Evolutionary conservation across 495 filamentous ascomycete genomes (phyloP), one percentile per base, ranked within the genome.

Genomic region (Daldinia vernicosa): DNA sequence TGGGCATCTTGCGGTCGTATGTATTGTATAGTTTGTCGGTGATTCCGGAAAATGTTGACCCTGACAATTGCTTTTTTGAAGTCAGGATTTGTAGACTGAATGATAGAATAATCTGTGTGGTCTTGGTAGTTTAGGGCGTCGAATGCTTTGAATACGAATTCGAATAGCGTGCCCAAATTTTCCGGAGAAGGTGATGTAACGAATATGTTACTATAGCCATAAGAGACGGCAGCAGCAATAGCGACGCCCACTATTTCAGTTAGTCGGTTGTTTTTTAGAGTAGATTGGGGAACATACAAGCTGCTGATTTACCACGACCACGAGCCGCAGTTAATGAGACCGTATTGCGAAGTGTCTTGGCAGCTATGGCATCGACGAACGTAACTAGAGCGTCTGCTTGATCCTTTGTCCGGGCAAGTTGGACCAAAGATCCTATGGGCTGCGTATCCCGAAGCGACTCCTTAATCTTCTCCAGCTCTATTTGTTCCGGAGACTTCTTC

Each of bases 161-260:
- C 93, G 77, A 99, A 99, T 22, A 98, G 83, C 0, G 96, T 98
- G 81, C 98, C 98, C 82, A 99, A 85, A 80, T 98, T 99, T 83
- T 98, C 96, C 1, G 96, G 96, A 69, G 92, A 97, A 15, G 96
- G 96, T 24, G 96, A 99, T 2, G 96, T 99, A 76, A 99, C 97
- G 83, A 99, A 99, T 74, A 99, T 96, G 77, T 99, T 99, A 82
- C 93, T 97, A 76, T 99, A 99, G 19, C 96, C 96, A 75, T 98
- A 92, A 0, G 95, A 94, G 62, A 98, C 85, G 14, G 96, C 96
- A 8, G 96, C 93, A 40, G 96, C 94, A 65, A 99, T 92, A 15
- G 96, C 92, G 60, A 99, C 88, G 75, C 96, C 96, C 69, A 74
- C 72, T 73, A 11, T 26, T 51, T 40, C 27, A 17, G 60, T 72